These are phyloP conservation scores for Epipyxis sp. DNA, from an alignment of 108 stramenopile species.

Conservation along the genomic window DNA sequence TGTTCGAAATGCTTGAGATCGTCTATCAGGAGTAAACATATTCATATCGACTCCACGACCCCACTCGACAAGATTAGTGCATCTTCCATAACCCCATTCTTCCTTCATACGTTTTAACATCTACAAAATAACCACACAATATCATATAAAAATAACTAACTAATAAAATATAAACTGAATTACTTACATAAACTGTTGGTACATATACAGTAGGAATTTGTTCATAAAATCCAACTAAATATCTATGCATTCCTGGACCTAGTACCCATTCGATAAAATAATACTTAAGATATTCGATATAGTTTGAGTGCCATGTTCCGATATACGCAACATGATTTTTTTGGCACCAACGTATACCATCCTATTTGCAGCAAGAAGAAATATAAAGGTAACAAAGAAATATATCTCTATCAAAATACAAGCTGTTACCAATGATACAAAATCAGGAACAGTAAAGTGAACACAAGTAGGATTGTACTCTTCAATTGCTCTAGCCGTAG, in stretches of 20 bases:
- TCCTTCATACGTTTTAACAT: conserved; percentile 15
- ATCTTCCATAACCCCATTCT: conserved; percentile 29
- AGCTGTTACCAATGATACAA: no score
- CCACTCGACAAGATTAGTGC: conserved; percentile 15
- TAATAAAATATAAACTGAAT: not conserved
- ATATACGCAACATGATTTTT: conserved; percentile 30
- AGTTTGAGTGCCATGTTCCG: conserved; percentile 31
- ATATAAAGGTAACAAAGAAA: no score
- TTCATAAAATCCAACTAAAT: conserved; percentile 31
- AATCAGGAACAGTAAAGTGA: conserved; percentile 42
- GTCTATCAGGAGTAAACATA: conserved; percentile 15
- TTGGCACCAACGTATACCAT: conserved; percentile 33
- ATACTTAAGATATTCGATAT: conserved; percentile 27
- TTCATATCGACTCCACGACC: conserved; percentile 31
- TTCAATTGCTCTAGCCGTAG: not conserved
- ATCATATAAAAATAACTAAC: not conserved
- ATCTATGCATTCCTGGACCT: conserved; percentile 16
- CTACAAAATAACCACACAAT: not conserved
- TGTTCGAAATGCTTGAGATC: conserved; percentile 8
- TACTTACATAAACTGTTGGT: conserved; percentile 9
- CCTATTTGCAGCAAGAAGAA: no score
- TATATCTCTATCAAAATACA: no score
- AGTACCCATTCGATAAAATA: conserved; percentile 31
- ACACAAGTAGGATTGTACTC: conserved; percentile 30
- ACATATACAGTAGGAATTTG: conserved; percentile 32